Evolutionary conservation across 495 filamentous ascomycete species (phyloP).

Genomic region (Lasiosphaeria hispida): DNA sequence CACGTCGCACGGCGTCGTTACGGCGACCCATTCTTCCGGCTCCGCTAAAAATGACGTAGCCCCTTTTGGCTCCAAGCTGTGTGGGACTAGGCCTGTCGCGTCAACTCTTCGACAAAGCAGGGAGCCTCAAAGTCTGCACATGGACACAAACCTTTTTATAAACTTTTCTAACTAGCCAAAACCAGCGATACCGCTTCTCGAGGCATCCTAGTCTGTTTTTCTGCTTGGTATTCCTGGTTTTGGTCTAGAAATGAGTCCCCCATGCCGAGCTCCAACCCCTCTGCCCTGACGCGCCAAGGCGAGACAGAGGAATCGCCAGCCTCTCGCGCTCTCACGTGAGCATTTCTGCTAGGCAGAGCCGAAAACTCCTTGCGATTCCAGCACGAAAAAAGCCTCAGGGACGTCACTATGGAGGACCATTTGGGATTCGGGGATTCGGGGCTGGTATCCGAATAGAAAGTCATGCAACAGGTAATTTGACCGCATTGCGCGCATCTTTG

Average conservation of each 20-base stretch:
- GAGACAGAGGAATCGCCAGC: conserved; percentile 1
- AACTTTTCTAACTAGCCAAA: not conserved
- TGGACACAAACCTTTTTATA: not conserved
- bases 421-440: too few species aligned
- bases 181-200: not conserved
- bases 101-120: conserved; percentile 4
- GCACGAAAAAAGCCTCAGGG: not conserved
- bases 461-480: too few species aligned
- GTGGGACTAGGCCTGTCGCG: conserved; percentile 3
- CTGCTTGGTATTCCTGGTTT: not conserved
- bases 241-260: not conserved
- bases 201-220: not conserved
- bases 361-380: not conserved
- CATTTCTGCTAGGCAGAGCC: not conserved
- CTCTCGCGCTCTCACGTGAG: conserved; percentile 23
- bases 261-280: not conserved
- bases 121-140: conserved; percentile 2
- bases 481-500: not conserved
- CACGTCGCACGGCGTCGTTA: conserved; percentile 15
- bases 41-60: conserved; percentile 17
- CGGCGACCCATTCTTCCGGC: conserved; percentile 14
- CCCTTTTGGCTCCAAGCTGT: not conserved
- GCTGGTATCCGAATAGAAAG: too few species aligned
- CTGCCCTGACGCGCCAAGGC: conserved; percentile 10
- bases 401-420: not conserved